phyloP scores from a whole-genome alignment of 495 filamentous ascomycete species.

The Opeltia flavorubescens region DNA sequence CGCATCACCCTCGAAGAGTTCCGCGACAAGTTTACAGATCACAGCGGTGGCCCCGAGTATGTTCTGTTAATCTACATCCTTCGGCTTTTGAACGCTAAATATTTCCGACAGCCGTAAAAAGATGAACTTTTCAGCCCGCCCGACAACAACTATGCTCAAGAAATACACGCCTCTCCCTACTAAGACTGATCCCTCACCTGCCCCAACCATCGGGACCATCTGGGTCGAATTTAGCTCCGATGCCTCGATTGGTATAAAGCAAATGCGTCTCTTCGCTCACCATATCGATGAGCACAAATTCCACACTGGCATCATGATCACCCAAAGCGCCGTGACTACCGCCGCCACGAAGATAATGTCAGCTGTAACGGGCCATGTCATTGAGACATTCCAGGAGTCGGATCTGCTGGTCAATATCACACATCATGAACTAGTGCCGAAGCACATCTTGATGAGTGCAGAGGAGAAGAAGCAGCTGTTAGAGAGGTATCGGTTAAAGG shows the following conservation, averaged over 20 bases:
- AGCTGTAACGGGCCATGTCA: conserved; percentile 53
- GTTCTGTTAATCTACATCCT: conserved; percentile 13
- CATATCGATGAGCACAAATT: conserved; percentile 61
- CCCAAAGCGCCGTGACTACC: conserved; percentile 62
- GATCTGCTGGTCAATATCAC: conserved; percentile 97
- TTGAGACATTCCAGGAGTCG: conserved; percentile 90
- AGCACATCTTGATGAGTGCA: conserved; percentile 74
- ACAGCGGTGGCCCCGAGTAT: conserved; percentile 59
- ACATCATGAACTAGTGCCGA: conserved; percentile 90
- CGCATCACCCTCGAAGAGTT: conserved; percentile 69
- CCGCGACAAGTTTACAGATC: conserved; percentile 45
- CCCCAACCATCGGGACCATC: conserved; percentile 66
- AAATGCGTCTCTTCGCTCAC: conserved; percentile 79
- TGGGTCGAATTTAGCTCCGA: conserved; percentile 86
- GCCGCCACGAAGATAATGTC: conserved; percentile 76
- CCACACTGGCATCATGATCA: conserved; percentile 80
- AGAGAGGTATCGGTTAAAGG: conserved; percentile 84
- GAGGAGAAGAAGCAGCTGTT: conserved; percentile 79
- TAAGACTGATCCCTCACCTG: conserved; percentile 41
- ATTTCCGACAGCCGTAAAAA: conserved; percentile 68
- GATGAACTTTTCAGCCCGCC: conserved; percentile 76
- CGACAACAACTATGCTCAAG: conserved; percentile 65
- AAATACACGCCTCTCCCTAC: conserved; percentile 63
- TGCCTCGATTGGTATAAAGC: conserved; percentile 66
- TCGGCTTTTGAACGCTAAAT: conserved; percentile 4